These are phyloP conservation scores for Dactylellina leptospora DNA, from an alignment of 2,329 filamentous ascomycete species.

Conservation along the genomic window DNA sequence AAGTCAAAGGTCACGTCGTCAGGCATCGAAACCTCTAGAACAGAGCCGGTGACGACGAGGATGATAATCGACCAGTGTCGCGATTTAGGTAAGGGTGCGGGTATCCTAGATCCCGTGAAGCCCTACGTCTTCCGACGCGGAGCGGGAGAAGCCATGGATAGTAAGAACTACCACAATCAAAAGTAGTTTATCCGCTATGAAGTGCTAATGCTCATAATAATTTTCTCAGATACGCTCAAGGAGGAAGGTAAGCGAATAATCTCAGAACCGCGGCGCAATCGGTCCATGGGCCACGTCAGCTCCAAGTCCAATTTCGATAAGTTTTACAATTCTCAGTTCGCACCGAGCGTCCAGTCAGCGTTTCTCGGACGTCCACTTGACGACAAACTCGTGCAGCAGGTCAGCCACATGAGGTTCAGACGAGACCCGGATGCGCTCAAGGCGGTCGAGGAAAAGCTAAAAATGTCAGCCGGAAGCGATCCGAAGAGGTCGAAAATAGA, in stretches of 20 bases:
- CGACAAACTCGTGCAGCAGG: neutral
- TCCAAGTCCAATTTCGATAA: neutral
- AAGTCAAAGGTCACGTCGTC: neutral
- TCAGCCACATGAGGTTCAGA: conserved; percentile 1
- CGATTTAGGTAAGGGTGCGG: neutral
- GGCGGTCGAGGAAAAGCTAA: neutral
- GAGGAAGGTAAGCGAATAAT: neutral
- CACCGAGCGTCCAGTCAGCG: neutral
- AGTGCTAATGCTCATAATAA: neutral
- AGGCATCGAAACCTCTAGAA: neutral
- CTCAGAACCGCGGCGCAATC: neutral
- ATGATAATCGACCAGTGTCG: neutral
- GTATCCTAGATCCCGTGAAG: neutral
- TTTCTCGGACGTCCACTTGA: neutral
- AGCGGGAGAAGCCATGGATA: conserved; percentile 1
- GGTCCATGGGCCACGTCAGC: neutral
- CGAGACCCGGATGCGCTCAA: neutral
- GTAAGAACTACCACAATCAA: neutral
- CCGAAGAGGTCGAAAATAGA: neutral
- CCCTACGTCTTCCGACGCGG: neutral
- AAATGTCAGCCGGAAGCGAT: neutral
- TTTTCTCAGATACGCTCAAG: neutral
- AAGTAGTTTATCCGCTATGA: neutral
- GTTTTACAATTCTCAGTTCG: neutral
- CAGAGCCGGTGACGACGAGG: neutral